Evolutionary conservation across 1,284 basidiomycete genomes (phyloP).

Genomic region (Leccinum griseonigrum): DNA sequence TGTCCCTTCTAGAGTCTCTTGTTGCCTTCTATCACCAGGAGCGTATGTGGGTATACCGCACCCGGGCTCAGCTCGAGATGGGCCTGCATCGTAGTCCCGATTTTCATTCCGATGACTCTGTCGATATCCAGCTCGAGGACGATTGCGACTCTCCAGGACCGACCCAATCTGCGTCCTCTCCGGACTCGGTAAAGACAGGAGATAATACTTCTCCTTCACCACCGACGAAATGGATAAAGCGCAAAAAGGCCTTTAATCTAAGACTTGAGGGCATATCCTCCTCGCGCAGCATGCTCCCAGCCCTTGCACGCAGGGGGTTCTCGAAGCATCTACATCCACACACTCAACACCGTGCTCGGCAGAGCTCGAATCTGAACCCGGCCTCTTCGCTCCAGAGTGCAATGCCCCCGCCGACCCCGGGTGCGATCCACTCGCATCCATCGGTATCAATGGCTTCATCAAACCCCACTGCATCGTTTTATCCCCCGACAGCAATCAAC

Average conservation of each 20-base stretch:
- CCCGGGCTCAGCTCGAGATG: constrained; percentile 46
- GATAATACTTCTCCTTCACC: constrained; percentile 30
- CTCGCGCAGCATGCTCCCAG: constrained; percentile 22
- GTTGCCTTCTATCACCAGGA: constrained; percentile 65
- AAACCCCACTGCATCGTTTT: constrained; percentile 20
- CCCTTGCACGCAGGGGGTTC: constrained; percentile 27
- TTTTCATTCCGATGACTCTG: constrained; percentile 18
- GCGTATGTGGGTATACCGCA: constrained; percentile 64
- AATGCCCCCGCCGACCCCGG: constrained; percentile 14
- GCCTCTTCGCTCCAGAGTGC: constrained; percentile 26
- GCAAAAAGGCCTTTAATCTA: constrained; percentile 49
- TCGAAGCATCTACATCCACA: constrained; percentile 27
- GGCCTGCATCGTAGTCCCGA: constrained; percentile 24
- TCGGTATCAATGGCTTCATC: constrained; percentile 15
- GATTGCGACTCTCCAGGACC: constrained; percentile 14
- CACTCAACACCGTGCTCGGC: constrained; percentile 29
- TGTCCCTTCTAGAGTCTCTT: constrained; percentile 59
- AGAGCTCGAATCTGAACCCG: constrained; percentile 33
- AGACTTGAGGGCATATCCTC: constrained; percentile 45
- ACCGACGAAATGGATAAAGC: constrained; percentile 37
- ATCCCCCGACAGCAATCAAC: constrained; percentile 29
- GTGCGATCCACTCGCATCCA: constrained; percentile 22
- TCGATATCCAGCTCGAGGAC: constrained; percentile 21
- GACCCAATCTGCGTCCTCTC: constrained; percentile 13
- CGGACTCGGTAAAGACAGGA: constrained; percentile 20